Conservation (phyloP, 1,284 basidiomycete species). For the Microbotryum saponariae region DNA sequence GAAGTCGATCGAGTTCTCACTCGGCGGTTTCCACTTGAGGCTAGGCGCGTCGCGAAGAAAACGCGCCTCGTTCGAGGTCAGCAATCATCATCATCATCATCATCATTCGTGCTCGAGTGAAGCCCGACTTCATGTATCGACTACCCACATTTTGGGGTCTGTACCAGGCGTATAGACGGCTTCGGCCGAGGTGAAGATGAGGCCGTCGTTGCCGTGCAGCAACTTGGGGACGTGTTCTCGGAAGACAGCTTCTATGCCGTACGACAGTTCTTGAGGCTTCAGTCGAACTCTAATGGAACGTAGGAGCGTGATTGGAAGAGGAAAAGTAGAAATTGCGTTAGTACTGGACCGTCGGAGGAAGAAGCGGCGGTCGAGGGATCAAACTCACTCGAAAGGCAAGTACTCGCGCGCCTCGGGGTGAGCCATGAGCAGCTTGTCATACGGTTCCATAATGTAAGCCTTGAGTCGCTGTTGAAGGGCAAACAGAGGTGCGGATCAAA, state of each 20-base stretch:
- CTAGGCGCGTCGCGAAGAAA: slow-evolving; percentile 44
- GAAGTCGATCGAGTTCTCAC: slow-evolving; percentile 97
- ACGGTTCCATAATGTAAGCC: slow-evolving; percentile 75
- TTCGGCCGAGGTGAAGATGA: slow-evolving; percentile 91
- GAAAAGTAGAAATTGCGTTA: too few relatives aligned
- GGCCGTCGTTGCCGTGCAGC: slow-evolving; percentile 88
- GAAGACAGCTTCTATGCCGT: slow-evolving; percentile 79
- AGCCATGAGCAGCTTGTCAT: slow-evolving; percentile 59
- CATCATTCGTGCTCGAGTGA: too few relatives aligned
- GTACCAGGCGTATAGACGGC: slow-evolving; percentile 82
- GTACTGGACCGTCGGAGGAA: background rate
- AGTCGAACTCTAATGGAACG: slow-evolving; percentile 58
- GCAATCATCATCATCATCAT: slow-evolving; percentile 8
- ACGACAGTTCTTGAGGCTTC: slow-evolving; percentile 83
- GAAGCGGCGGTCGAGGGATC: background rate
- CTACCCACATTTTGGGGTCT: slow-evolving; percentile 74
- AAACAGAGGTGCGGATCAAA: background rate
- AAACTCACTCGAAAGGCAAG: slow-evolving; percentile 75
- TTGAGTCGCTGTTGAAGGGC: slow-evolving; percentile 60
- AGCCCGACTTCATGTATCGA: too few relatives aligned
- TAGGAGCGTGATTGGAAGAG: background rate
- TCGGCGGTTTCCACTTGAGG: slow-evolving; percentile 97
- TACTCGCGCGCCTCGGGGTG: slow-evolving; percentile 57
- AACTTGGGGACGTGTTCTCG: slow-evolving; percentile 74
- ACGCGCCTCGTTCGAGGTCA: background rate